Percentiles rank a stretch among this genome's conserved stretches.
phyloP scores from a whole-genome alignment of 805 yeast genomes.

The Hanseniaspora valbyensis region DNA sequence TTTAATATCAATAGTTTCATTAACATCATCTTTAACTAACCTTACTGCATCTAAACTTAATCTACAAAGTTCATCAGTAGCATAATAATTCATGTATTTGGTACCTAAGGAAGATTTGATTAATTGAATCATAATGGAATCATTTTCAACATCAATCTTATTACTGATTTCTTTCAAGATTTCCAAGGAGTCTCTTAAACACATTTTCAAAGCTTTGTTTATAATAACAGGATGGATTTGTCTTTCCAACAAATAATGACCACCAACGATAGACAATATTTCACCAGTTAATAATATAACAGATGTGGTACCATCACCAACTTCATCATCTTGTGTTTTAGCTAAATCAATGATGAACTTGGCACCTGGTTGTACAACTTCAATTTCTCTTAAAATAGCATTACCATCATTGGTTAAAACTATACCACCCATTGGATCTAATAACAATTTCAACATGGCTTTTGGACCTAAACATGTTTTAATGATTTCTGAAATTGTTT shows the following conservation, averaged over 20 bases:
- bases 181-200: constrained; percentile 80
- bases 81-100: constrained; percentile 82
- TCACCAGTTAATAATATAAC: constrained; percentile 97
- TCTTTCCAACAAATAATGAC: constrained; percentile 70
- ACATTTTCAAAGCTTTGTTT: constrained; percentile 85
- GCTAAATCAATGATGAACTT: constrained; percentile 94
- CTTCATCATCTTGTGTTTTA: constrained; percentile 97
- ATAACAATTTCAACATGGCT: constrained; percentile 95
- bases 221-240: constrained; percentile 95
- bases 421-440: constrained; percentile 91
- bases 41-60: constrained; percentile 80
- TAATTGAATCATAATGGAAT: constrained; percentile 73
- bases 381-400: constrained; percentile 93
- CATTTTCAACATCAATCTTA: constrained; percentile 75
- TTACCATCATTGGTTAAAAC: constrained; percentile 97
- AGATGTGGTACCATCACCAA: constrained; percentile 96
- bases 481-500: constrained; percentile 94
- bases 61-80: constrained; percentile 72
- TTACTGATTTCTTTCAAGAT: constrained; percentile 72
- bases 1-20: constrained; percentile 75
- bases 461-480: constrained; percentile 98
- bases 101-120: constrained; percentile 92
- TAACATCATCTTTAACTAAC: constrained; percentile 46
- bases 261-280: constrained; percentile 87
- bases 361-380: constrained; percentile 97